Conservation (phyloP, 768 basidiomycete genomes). For the Trametes villosa region DNA sequence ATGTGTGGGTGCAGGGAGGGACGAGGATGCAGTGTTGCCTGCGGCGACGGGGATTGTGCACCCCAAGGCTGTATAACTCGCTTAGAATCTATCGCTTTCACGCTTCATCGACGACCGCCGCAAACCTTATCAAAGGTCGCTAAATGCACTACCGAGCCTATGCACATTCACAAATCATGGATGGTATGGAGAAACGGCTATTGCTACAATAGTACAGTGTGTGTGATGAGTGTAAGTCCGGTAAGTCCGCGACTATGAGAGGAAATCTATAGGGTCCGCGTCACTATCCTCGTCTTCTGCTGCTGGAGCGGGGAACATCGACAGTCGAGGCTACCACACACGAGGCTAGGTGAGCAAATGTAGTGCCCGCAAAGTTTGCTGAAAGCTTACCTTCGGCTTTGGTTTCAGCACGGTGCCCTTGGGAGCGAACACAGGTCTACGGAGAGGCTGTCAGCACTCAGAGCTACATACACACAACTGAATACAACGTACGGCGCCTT, state of each 20-base stretch:
- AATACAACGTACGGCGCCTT: slow-evolving; percentile 1
- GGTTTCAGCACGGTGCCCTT: slow-evolving; percentile 14
- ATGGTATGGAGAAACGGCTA: not conserved
- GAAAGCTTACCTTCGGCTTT: slow-evolving; percentile 17
- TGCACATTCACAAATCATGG: too few relatives aligned
- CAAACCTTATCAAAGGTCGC: not conserved
- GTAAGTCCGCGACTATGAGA: slow-evolving; percentile 16
- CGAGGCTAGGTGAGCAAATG: not conserved
- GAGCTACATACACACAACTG: not conserved
- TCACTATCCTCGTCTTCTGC: slow-evolving; percentile 23
- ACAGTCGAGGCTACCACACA: slow-evolving; percentile 27
- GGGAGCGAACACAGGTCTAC: slow-evolving; percentile 5
- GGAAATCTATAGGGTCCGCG: slow-evolving; percentile 31
- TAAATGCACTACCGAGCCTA: too few relatives aligned
- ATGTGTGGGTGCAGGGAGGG: slow-evolving; percentile 56
- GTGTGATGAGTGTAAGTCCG: not conserved
- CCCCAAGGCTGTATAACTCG: slow-evolving; percentile 22
- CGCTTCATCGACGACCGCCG: not conserved
- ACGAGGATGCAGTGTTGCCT: slow-evolving; percentile 72
- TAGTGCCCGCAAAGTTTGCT: too few relatives aligned
- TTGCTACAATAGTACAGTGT: not conserved
- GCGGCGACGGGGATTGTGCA: slow-evolving; percentile 60
- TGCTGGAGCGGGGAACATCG: slow-evolving; percentile 28
- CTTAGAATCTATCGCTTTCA: slow-evolving; percentile 8
- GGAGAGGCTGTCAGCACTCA: not conserved